These are phyloP conservation scores for Rhamnella rubrinervis DNA, from an alignment of 331 rosid species.

Conservation along the genomic window DNA sequence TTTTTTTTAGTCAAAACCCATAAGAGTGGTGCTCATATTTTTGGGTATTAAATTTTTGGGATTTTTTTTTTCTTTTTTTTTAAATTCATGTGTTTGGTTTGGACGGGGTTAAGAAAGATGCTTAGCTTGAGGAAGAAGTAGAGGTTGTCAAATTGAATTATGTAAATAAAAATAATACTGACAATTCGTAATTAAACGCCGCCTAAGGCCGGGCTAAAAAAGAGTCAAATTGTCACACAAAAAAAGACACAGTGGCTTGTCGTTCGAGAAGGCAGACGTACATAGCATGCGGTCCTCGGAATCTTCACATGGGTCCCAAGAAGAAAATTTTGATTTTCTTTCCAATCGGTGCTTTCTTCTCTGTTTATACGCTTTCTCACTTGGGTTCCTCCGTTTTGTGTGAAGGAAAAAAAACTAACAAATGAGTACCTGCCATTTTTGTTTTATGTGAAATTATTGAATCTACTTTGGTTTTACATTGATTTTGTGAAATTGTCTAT, in stretches of 20 bases:
- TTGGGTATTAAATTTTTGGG: not conserved
- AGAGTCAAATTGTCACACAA: conserved; percentile 12
- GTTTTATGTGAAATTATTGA: conserved; percentile 4
- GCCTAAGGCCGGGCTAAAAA: conserved; percentile 23
- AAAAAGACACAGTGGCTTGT: not conserved
- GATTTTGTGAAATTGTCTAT: no score
- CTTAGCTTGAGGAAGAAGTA: not conserved
- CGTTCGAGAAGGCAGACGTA: no score
- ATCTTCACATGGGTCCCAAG: no score
- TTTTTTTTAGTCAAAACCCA: conserved; percentile 19
- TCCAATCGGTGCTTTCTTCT: no score
- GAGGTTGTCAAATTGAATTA: conserved; percentile 4
- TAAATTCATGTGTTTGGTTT: conserved; percentile 7
- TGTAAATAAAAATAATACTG: not conserved
- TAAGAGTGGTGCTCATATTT: not conserved
- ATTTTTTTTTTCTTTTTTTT: not conserved
- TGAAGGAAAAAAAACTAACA: no score
- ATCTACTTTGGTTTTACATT: conserved; percentile 1
- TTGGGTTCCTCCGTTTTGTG: no score
- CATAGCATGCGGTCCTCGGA: no score
- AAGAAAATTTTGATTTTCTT: no score
- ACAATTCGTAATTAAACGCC: conserved; percentile 6
- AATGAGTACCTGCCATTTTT: not conserved
- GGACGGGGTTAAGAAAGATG: not conserved
- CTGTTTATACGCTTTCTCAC: no score